Conservation (phyloP, 306 rosid genomes). For the Dicorynia guianensis region DNA sequence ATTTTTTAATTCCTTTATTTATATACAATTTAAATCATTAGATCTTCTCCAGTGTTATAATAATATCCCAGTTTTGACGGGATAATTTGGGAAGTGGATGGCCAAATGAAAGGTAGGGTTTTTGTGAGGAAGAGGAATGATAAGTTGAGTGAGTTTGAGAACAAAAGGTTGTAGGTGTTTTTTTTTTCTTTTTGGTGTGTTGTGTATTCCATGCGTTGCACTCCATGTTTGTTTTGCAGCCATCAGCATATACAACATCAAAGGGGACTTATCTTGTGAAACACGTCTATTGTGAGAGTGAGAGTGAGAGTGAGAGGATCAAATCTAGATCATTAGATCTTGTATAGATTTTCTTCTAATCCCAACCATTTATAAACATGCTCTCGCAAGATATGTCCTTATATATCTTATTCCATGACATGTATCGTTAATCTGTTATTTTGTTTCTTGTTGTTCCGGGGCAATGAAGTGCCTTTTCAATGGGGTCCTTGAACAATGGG, state of each 20-base stretch:
- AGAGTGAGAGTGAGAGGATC: no score
- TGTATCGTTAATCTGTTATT: conserved; percentile 15
- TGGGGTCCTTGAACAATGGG: conserved; percentile 83
- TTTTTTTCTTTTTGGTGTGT: neutral
- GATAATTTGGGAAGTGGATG: neutral
- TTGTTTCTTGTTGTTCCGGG: conserved; percentile 53
- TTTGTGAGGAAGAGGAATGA: conserved; percentile 8
- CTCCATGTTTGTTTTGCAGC: conserved; percentile 1
- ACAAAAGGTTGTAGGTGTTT: neutral
- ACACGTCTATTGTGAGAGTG: no score
- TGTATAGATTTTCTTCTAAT: no score
- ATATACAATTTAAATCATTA: conserved; percentile 16
- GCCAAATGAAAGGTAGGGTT: neutral
- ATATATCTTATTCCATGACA: neutral
- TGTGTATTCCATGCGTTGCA: neutral
- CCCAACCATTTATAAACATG: no score
- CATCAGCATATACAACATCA: neutral
- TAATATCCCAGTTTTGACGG: neutral
- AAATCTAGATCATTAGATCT: no score
- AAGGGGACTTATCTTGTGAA: no score
- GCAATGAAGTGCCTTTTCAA: conserved; percentile 84
- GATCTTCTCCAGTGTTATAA: conserved; percentile 6
- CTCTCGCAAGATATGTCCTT: no score
- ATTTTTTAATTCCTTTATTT: no score
- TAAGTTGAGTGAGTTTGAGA: neutral